These are phyloP conservation scores for Balakata baccata DNA, from an alignment of 345 rosid genomes.

Conservation along the genomic window DNA sequence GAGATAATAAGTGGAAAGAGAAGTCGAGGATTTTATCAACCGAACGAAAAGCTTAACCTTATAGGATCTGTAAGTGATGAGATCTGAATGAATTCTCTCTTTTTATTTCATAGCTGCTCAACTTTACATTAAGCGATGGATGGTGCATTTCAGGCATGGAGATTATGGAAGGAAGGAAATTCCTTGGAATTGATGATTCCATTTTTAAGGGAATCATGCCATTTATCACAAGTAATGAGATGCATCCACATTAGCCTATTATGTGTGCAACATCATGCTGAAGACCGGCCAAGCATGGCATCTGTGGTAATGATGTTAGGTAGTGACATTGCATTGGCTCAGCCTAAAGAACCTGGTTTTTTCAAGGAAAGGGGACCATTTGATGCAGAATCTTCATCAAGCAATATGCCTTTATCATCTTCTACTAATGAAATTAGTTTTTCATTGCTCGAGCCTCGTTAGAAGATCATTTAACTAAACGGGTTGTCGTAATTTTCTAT, in stretches of 20 bases:
- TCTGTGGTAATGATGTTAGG: slow-evolving; percentile 38
- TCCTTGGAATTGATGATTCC: slow-evolving; percentile 23
- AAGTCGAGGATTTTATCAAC: slow-evolving; percentile 18
- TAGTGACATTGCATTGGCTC: slow-evolving; percentile 21
- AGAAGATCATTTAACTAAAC: neutral
- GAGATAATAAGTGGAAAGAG: slow-evolving; percentile 17
- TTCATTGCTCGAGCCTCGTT: slow-evolving; percentile 8
- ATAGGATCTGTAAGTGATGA: slow-evolving; percentile 16
- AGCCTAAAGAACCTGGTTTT: slow-evolving; percentile 36
- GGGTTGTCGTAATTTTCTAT: neutral
- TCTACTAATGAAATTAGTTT: neutral
- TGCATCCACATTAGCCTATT: slow-evolving; percentile 33
- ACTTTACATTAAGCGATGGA: neutral
- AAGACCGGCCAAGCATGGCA: slow-evolving; percentile 37
- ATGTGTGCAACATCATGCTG: slow-evolving; percentile 37
- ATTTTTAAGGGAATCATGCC: neutral
- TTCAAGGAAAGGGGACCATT: neutral
- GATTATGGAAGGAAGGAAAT: slow-evolving; percentile 26
- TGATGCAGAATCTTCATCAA: neutral
- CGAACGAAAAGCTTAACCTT: slow-evolving; percentile 14
- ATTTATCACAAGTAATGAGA: slow-evolving; percentile 6
- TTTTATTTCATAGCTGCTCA: neutral
- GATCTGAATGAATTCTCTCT: neutral
- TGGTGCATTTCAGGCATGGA: slow-evolving; percentile 30
- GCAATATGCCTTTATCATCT: neutral